Evolutionary conservation across 2,329 filamentous ascomycete genomes (phyloP).

Genomic region (Fusarium protoensiforme): DNA sequence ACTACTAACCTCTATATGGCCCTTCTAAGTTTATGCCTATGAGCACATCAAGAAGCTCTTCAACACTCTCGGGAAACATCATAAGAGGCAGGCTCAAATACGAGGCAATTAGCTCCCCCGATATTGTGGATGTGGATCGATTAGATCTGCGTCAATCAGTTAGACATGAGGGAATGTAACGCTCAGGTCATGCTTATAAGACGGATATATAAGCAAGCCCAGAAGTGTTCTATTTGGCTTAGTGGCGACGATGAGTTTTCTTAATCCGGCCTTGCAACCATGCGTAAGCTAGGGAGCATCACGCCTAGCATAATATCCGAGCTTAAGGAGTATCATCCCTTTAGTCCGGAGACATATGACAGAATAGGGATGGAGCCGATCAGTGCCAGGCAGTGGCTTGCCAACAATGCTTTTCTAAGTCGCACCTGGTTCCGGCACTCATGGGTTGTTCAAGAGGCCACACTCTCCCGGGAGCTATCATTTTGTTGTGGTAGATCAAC

Average conservation of each 20-base stretch:
- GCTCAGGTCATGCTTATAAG: neutral
- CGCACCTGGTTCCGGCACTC: neutral
- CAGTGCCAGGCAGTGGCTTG: neutral
- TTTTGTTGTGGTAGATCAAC: neutral
- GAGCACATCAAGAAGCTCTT: no score
- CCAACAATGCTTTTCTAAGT: neutral
- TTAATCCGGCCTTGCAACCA: fast-evolving
- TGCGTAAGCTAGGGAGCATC: neutral
- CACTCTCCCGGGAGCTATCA: neutral
- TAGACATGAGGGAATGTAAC: neutral
- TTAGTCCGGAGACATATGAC: fast-evolving
- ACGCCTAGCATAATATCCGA: no score
- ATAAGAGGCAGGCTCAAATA: no score
- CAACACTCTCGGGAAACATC: no score
- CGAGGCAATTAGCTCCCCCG: no score
- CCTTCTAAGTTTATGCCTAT: no score
- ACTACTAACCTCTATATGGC: no score
- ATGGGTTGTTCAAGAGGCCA: neutral
- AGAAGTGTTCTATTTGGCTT: neutral
- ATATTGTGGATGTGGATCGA: no score
- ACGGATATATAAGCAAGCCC: neutral
- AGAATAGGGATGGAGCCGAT: neutral
- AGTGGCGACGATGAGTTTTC: neutral
- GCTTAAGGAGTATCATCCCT: no score
- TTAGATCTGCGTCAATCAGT: neutral